phyloP scores from a whole-genome alignment of 305 asterid genomes.

The Fraxinus greggii region DNA sequence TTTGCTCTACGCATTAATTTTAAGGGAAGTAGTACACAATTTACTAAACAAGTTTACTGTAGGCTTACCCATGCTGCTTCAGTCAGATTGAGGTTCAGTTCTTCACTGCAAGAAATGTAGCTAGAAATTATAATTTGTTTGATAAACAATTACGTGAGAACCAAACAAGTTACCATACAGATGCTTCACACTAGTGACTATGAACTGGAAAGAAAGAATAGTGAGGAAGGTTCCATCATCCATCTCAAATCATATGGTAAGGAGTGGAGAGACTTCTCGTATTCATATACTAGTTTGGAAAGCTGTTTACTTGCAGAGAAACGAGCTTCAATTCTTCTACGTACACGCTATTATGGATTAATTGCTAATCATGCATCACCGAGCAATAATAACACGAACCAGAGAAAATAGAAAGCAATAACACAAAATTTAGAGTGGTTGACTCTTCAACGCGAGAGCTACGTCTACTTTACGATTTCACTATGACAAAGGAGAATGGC shows the following conservation, averaged over 20 bases:
- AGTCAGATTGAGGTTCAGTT: constrained; percentile 82
- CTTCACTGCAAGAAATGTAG: constrained; percentile 69
- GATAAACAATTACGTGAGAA: constrained; percentile 7
- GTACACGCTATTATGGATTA: background rate
- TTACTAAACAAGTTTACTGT: constrained; percentile 18
- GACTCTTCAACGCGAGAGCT: background rate
- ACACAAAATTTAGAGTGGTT: background rate
- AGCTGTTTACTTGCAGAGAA: background rate
- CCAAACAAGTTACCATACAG: background rate
- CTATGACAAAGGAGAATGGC: background rate
- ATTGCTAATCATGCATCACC: background rate
- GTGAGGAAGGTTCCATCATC: background rate
- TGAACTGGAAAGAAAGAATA: constrained; percentile 11
- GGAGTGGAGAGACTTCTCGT: background rate
- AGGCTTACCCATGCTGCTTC: constrained; percentile 95
- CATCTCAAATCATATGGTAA: background rate
- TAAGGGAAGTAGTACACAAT: background rate
- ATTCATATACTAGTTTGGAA: background rate
- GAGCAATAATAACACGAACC: background rate
- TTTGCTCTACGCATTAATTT: background rate
- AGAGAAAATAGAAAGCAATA: background rate
- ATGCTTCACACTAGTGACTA: constrained; percentile 3
- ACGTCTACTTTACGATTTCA: background rate
- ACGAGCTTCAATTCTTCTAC: background rate
- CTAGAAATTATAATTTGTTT: constrained; percentile 21